Base-by-base conservation (phyloP, 768 basidiomycete species). In the Neoboletus magnificus region DNA sequence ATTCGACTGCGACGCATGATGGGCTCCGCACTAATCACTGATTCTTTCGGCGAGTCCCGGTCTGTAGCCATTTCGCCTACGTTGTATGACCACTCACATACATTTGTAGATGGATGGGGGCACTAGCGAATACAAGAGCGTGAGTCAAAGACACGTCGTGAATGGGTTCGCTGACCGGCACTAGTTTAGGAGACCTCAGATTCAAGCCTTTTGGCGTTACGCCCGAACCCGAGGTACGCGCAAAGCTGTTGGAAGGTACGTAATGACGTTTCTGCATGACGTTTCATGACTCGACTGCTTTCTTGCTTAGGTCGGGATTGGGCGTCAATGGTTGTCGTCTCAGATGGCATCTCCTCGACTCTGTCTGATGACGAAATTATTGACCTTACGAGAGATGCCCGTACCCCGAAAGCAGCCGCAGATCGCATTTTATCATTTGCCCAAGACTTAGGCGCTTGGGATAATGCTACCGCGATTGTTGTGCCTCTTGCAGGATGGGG, bases 401-500 rank as follows among this genome's bases (percentile, higher is more conserved):
- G 74, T 10, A 82, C 85, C 62, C 96, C 96, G 0, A 85, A 83
- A 64, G 72, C 73, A 30, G 95, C 93, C n/a, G 95, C 96, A 4
- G 79, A 87, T 30, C 79, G 80, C 15, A 93, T 98, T 41, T 74
- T 98, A 7, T 73, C 84, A 22, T 98, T 93, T 66, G 87, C 92
- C 1, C 89, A 98, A 72, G 91, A 94, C 57, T 73, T 94, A 44
- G 87, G 89, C 32, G 62, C 68, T 36, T 87, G 91, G 58, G 97
- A 99, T 68, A 99, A 99, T 68, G 84, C 88, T 39, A 97, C 93
- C 2, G 90, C 82, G 11, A 81, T 99, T 40, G 91, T 98, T 15
- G 82, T 98, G 10, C 97, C 97, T 7, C 80, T 98, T 9, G 83
- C 87, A 9, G 95, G 96, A 18, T 99, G 97, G 96, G 91, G 89